A percentile compares a stretch with the other conserved stretches of the same genome.
Evolutionary conservation across 148 eudicot species (phyloP).

Genomic region (Rheum nobile): DNA sequence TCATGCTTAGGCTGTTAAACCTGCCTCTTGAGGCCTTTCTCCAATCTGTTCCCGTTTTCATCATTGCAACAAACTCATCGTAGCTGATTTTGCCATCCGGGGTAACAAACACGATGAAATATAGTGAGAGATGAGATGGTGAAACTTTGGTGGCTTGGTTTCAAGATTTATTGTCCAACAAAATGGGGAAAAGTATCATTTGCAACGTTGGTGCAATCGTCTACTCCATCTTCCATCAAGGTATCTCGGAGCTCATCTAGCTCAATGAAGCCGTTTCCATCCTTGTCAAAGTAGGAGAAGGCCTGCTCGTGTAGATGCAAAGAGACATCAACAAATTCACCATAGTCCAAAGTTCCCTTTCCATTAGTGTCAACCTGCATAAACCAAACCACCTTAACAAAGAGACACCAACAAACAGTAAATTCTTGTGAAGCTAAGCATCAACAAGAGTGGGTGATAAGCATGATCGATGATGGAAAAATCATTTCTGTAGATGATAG

Average conservation of each 20-base stretch:
- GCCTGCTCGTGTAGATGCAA: constrained; percentile 90
- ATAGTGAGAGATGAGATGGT: too few species aligned
- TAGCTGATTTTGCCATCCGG: constrained; percentile 81
- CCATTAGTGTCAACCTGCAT: constrained; percentile 73
- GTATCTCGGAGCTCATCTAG: constrained; percentile 79
- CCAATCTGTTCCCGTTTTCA: constrained; percentile 97
- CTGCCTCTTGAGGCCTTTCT: constrained; percentile 94
- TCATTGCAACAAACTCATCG: constrained; percentile 94
- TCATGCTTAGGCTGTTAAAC: constrained; percentile 75
- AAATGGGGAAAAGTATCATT: constrained; percentile 22
- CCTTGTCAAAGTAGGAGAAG: constrained; percentile 77
- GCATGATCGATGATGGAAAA: not conserved
- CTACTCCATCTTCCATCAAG: constrained; percentile 63
- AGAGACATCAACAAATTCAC: constrained; percentile 78
- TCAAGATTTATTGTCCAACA: not conserved
- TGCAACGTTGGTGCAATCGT: constrained; percentile 55
- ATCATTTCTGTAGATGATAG: not conserved
- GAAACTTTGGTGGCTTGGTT: too few species aligned
- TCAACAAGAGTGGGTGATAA: too few species aligned
- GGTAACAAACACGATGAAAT: not conserved
- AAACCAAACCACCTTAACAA: not conserved
- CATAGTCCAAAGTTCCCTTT: constrained; percentile 73
- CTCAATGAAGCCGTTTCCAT: constrained; percentile 74
- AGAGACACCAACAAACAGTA: not conserved
- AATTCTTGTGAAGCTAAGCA: not conserved